Percentiles rank a stretch among this genome's conserved stretches.
phyloP scores from a whole-genome alignment of 352 stramenopile genomes.

The Phytophthora megakarya region DNA sequence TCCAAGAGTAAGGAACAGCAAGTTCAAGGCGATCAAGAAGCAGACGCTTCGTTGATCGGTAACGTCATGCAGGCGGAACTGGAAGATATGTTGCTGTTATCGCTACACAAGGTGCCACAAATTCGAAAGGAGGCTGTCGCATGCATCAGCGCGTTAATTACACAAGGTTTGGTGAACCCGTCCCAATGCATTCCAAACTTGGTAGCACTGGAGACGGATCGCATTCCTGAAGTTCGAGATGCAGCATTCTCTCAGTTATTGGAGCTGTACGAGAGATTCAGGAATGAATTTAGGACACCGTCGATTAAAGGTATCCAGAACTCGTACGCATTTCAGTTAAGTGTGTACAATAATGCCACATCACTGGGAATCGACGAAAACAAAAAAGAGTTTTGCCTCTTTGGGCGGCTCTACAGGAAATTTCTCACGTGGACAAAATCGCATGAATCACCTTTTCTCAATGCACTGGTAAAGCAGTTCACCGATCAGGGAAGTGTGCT shows the following conservation, averaged over 20 bases:
- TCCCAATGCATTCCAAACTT: slow-evolving; percentile 79
- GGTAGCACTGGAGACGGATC: slow-evolving; percentile 81
- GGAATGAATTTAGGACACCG: slow-evolving; percentile 53
- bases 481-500: slow-evolving; percentile 56
- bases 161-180: slow-evolving; percentile 78
- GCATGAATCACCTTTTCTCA: slow-evolving; percentile 64
- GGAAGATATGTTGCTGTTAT: slow-evolving; percentile 59
- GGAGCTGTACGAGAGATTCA: slow-evolving; percentile 64
- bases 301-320: slow-evolving; percentile 63
- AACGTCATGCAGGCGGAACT: slow-evolving; percentile 89
- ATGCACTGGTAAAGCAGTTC: slow-evolving; percentile 75
- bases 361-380: slow-evolving; percentile 69
- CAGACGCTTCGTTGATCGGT: slow-evolving; percentile 82
- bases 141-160: slow-evolving; percentile 72
- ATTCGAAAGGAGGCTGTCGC: slow-evolving; percentile 74
- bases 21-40: slow-evolving; percentile 87
- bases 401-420: slow-evolving; percentile 68
- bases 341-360: slow-evolving; percentile 51
- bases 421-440: slow-evolving; percentile 56
- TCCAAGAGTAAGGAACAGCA: slow-evolving; percentile 75
- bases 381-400: slow-evolving; percentile 72
- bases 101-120: slow-evolving; percentile 54
- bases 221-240: slow-evolving; percentile 67
- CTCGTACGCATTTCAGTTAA: slow-evolving; percentile 74
- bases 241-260: slow-evolving; percentile 69